phyloP scores from a whole-genome alignment of 139 green algal species.

The Edaphochlamys debaryana region DNA sequence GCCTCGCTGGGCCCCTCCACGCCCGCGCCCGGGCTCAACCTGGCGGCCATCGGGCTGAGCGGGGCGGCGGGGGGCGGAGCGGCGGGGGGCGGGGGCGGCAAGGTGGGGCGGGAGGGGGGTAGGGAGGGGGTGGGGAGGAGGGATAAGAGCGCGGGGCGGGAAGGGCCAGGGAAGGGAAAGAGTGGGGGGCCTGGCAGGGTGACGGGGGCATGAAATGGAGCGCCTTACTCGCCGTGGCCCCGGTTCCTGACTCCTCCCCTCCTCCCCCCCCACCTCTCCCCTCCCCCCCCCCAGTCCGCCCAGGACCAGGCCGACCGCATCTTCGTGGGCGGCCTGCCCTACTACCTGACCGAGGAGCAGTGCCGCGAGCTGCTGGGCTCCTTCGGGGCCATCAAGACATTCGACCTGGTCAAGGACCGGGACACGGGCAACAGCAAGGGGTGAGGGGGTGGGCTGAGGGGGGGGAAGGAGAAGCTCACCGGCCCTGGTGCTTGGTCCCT shows the following conservation, averaged over 20 bases:
- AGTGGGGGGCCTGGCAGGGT: neutral
- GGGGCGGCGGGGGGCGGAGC: neutral
- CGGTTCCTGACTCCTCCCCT: neutral
- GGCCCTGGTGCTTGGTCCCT: too few species aligned
- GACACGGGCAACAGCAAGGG: conserved; percentile 94
- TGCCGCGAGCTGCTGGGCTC: conserved; percentile 93
- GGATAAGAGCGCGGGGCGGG: neutral
- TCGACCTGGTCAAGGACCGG: conserved; percentile 95
- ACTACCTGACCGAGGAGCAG: conserved; percentile 94
- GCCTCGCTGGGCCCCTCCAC: conserved; percentile 81
- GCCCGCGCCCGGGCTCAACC: conserved; percentile 93
- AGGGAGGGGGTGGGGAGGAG: neutral
- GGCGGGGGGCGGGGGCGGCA: conserved; percentile 43
- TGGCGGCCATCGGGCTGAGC: conserved; percentile 91
- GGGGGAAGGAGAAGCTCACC: too few species aligned
- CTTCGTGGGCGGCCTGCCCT: conserved; percentile 97
- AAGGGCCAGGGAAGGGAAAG: neutral
- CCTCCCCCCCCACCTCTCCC: neutral
- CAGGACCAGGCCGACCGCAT: conserved; percentile 68
- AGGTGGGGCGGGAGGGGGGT: conserved; percentile 1
- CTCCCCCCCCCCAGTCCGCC: neutral
- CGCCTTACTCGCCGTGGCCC: neutral
- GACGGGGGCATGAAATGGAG: neutral
- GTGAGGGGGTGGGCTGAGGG: conserved; percentile 51
- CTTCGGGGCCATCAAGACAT: conserved; percentile 90